Conservation (phyloP, 192 early-diverging fungal genomes). For the Linnemannia schmuckeri region DNA sequence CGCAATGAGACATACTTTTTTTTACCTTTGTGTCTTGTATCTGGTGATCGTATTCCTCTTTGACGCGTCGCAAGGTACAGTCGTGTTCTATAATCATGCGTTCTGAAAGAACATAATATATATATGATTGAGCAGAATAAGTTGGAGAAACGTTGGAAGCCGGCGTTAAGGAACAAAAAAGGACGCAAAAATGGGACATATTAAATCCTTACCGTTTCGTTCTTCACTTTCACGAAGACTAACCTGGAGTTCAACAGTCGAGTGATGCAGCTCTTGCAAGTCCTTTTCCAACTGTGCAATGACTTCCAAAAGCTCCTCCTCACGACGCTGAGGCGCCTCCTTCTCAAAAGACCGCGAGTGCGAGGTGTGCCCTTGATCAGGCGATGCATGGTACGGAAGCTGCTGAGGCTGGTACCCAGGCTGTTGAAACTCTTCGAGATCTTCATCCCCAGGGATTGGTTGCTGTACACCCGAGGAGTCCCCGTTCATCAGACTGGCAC, state of each 20-base stretch:
- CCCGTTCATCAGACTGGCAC: neutral
- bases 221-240: neutral
- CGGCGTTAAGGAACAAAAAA: neutral
- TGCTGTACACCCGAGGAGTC: neutral
- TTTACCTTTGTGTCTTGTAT: neutral
- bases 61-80: neutral
- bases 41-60: neutral
- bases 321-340: neutral
- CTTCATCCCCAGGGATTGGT: neutral
- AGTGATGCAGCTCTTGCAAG: neutral
- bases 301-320: neutral
- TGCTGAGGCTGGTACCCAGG: neutral
- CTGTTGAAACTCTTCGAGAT: neutral
- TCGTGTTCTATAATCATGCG: neutral
- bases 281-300: constrained; percentile 12
- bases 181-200: neutral
- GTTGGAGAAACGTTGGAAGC: neutral
- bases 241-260: neutral
- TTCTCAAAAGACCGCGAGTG: neutral
- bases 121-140: no score
- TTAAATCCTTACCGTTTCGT: neutral
- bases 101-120: neutral
- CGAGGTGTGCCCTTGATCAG: neutral
- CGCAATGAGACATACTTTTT: neutral
- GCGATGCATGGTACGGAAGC: neutral